These are phyloP conservation scores for Psilocybe subaeruginosa DNA, from an alignment of 768 basidiomycete genomes.

Conservation along the genomic window DNA sequence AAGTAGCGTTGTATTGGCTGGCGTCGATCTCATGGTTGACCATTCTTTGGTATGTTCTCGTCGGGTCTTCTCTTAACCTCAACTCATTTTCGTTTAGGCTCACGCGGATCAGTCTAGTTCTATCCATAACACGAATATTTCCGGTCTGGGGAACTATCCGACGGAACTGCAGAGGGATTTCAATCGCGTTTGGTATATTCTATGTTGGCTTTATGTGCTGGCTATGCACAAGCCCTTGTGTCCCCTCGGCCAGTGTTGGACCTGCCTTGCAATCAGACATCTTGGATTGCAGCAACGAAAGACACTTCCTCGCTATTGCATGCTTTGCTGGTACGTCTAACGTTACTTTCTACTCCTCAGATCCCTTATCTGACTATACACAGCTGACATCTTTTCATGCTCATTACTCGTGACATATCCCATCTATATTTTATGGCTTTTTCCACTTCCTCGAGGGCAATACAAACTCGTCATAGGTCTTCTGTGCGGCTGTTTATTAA, in stretches of 20 bases:
- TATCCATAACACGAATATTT: slow-evolving; percentile 12
- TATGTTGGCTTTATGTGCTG: slow-evolving; percentile 15
- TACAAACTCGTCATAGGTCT: slow-evolving; percentile 2
- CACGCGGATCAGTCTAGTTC: slow-evolving; percentile 12
- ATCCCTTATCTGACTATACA: neutral
- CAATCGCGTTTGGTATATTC: slow-evolving; percentile 10
- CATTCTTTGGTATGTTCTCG: slow-evolving; percentile 11
- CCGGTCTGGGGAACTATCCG: slow-evolving; percentile 14
- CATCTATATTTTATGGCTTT: neutral
- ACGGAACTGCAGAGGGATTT: slow-evolving; percentile 3
- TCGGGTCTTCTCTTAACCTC: neutral
- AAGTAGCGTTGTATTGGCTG: slow-evolving; percentile 10
- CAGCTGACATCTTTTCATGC: slow-evolving; percentile 6
- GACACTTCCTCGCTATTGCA: slow-evolving; percentile 6
- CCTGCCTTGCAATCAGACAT: neutral
- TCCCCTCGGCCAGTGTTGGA: neutral
- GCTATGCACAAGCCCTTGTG: slow-evolving; percentile 13
- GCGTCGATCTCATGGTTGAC: slow-evolving; percentile 14
- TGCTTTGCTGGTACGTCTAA: slow-evolving; percentile 2
- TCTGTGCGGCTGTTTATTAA: neutral
- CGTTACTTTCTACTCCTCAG: neutral
- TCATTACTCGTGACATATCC: slow-evolving; percentile 6
- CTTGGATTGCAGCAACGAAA: slow-evolving; percentile 11
- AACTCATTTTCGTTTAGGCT: slow-evolving; percentile 1
- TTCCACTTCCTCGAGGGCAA: slow-evolving; percentile 11